Base-by-base conservation (phyloP, 257 asterid species). In the Fraxinus cuspidata region DNA sequence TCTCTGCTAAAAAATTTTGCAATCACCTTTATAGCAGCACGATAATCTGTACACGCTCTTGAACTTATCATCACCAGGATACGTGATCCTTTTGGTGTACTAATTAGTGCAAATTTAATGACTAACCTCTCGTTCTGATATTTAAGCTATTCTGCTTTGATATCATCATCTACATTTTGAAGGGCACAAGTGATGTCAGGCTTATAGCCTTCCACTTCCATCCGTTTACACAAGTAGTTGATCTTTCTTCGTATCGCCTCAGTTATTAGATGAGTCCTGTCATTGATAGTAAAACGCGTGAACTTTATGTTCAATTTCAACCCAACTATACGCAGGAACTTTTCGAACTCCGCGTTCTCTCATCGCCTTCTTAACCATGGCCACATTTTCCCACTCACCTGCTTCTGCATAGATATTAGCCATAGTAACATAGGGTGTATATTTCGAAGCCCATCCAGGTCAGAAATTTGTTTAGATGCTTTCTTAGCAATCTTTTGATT, bases 41-140 rank as follows among this genome's bases (percentile, higher is more conserved):
- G 98, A 82, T 97, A 94, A 31, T 94, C 98, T 12, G 85, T 74
- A 72, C 98, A 94, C 37, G 97, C 92, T 86, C 98, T 90, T 73
- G 92, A 82, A 70, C 92, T 94, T 71, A 92, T 92, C 89, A 92
- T 88, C 37, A 94, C 88, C 29, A 90, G 81, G 35, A 94, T 83
- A 19, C 94, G 97, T 0, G 86, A 84, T 40, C 96, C 96, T 83
- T 88, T 91, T 1, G 92, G 88, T 21, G 94, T 88, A 66, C 84
- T 83, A 25, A 94, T 76, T 15, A 92, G 84, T 71, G 98, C 96
- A 81, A 87, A 91, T 0, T 92, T 97, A 58, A 92, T 89, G 5
- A 97, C 93, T 81, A 88, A 77, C 79, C 92, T 90, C 81, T 94
- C 97, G 29, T 97, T 94, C 72, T 94, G 97, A 86, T 92, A 90